Evolutionary conservation across 2,329 filamentous ascomycete species (phyloP), one percentile per base, ranked within the genome.

Genomic region (Aspergillus piperis): DNA sequence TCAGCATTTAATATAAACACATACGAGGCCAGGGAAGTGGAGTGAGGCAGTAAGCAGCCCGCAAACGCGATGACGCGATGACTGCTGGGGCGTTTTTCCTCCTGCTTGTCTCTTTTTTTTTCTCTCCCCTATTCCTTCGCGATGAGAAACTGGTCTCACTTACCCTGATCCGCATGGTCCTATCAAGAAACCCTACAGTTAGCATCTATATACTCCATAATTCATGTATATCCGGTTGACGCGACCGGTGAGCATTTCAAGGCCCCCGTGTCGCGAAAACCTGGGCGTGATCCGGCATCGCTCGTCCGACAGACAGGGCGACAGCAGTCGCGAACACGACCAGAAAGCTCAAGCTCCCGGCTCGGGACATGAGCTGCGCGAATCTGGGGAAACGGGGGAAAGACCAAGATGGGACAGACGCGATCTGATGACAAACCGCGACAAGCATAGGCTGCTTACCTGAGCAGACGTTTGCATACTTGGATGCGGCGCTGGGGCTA

Each of bases 401-500:
- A 52, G 51, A 27, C 52, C 52, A 56, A 13, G 52, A 60, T 49
- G 48, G 55, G 56, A 58, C 54, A 63, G 32, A 60, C 64, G 61
- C 62, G 68, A 70, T 68, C 68, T 69, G 67, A 71, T 75, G 73
- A 76, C 73, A 76, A 76, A 75, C 71, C 66, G 68, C 65, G 64
- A 71, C 64, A 66, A 65, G 64, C 62, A 69, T 64, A 54, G 56
- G 62, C 62, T 71, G 79, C 83, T 82, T 84, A 85, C 83, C 80
- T 84, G 83, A 78, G 80, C 78, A 76, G 78, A 71, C 62, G 74
- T 73, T 69, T 80, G 79, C 76, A 80, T 79, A 67, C 72, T 75
- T 69, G 77, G 78, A 75, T 81, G 79, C 68, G 79, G 79, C 67
- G 79, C 79, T 71, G 79, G 79, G 62, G 79, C 79, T 70, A 81